Conservation (phyloP, 768 basidiomycete genomes). For the Pleurotus giganteus region DNA sequence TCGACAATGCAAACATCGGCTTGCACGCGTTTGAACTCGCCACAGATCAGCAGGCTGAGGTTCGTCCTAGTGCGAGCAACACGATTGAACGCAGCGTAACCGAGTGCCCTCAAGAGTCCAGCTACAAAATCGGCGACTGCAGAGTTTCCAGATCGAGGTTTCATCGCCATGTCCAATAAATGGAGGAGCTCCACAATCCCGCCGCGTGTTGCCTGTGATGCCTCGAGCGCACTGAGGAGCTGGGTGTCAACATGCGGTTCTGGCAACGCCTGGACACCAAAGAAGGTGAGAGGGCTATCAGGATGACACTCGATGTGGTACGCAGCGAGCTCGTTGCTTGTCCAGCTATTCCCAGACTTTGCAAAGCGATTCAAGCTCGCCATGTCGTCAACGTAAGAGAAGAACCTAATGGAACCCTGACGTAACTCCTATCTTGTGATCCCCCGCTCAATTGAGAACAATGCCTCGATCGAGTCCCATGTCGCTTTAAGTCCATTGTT, state of each 20-base stretch:
- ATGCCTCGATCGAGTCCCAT: no score
- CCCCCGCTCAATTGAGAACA: no score
- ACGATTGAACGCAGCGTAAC: slow-evolving; percentile 21
- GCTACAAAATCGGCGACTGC: slow-evolving; percentile 15
- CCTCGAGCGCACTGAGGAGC: no score
- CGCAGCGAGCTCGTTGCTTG: slow-evolving; percentile 15
- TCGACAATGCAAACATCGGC: slow-evolving; percentile 31
- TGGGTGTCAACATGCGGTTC: no score
- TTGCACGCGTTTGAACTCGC: slow-evolving; percentile 18
- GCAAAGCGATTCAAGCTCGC: slow-evolving; percentile 16
- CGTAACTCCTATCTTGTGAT: no score
- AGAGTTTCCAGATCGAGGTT: slow-evolving; percentile 2
- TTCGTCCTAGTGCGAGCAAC: slow-evolving; percentile 21
- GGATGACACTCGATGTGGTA: slow-evolving; percentile 16
- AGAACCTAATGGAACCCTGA: no score
- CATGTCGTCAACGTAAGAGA: no score
- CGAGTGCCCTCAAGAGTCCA: slow-evolving; percentile 22
- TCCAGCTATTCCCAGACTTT: slow-evolving; percentile 19
- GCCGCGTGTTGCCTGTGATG: no score
- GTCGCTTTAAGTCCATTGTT: no score
- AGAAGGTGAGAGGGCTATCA: slow-evolving; percentile 13
- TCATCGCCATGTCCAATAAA: no score
- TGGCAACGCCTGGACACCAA: no score
- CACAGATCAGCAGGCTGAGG: slow-evolving; percentile 29
- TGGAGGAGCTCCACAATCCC: no score